These are phyloP conservation scores for Capniomyces stellatus DNA, from an alignment of 371 early-diverging fungal species.

Conservation along the genomic window DNA sequence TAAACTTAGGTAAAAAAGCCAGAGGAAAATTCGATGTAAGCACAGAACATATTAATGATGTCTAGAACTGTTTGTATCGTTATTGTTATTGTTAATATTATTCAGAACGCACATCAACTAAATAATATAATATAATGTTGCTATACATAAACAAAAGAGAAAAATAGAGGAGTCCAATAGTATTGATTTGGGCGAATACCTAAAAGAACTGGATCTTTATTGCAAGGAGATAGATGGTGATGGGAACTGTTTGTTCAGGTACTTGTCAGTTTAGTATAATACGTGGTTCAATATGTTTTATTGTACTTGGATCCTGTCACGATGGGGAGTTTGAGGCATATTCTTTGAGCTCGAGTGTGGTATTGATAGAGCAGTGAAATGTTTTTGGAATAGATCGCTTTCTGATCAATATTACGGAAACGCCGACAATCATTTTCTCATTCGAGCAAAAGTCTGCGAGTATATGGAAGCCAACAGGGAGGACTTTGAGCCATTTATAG, in stretches of 20 bases:
- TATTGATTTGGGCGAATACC: no score
- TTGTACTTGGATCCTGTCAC: not conserved
- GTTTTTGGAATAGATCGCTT: slow-evolving; percentile 30
- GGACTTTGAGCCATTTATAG: slow-evolving; percentile 51
- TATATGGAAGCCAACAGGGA: slow-evolving; percentile 42
- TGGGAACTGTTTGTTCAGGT: slow-evolving; percentile 71
- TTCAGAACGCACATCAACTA: no score
- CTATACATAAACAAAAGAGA: no score
- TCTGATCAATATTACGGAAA: slow-evolving; percentile 53
- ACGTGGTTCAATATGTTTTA: not conserved
- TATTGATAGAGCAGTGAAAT: not conserved
- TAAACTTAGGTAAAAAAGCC: no score
- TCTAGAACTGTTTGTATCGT: no score
- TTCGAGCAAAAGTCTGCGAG: slow-evolving; percentile 41
- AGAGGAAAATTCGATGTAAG: no score
- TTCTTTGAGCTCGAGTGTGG: no score
- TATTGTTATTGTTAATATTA: no score
- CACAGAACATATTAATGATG: no score
- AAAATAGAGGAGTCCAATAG: no score
- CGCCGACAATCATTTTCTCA: slow-evolving; percentile 31
- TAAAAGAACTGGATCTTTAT: slow-evolving; percentile 23
- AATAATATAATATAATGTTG: no score
- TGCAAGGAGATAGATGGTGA: slow-evolving; percentile 61
- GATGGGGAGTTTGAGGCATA: not conserved
- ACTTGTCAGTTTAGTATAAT: slow-evolving; percentile 1